A percentile compares a stretch with the other conserved stretches of the same genome.
These are phyloP conservation scores for Xylariaceae sp. DNA, from an alignment of 2,329 filamentous ascomycete genomes.

Conservation along the genomic window DNA sequence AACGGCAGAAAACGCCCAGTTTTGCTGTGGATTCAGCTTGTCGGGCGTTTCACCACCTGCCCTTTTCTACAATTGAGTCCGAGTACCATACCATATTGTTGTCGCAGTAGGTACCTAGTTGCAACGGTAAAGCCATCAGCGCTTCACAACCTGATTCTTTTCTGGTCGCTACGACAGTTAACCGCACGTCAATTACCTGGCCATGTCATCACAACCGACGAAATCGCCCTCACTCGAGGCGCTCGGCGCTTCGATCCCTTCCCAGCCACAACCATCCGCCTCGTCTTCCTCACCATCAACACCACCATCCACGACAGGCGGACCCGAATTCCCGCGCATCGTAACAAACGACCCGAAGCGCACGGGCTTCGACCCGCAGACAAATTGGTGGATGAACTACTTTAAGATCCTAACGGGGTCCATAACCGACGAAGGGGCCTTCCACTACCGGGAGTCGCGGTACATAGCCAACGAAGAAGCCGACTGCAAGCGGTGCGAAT, in stretches of 20 bases:
- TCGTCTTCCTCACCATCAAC: constrained; percentile 7
- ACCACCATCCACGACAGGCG: constrained; percentile 8
- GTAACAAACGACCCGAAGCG: constrained; percentile 64
- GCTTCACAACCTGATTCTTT: not conserved
- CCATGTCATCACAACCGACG: constrained; percentile 28
- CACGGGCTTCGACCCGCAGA: constrained; percentile 68
- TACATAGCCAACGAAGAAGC: constrained; percentile 77
- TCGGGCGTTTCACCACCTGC: constrained; percentile 27
- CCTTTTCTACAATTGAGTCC: constrained; percentile 8
- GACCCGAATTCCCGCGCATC: constrained; percentile 42
- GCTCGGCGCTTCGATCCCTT: constrained; percentile 5
- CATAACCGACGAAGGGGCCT: constrained; percentile 71
- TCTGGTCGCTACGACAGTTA: too few species aligned
- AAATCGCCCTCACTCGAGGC: constrained; percentile 18
- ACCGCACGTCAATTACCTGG: too few species aligned
- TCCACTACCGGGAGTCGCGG: constrained; percentile 78
- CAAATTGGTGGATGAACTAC: constrained; percentile 78
- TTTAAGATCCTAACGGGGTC: constrained; percentile 81
- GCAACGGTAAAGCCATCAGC: not conserved
- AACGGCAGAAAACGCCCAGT: constrained; percentile 15
- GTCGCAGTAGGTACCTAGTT: too few species aligned
- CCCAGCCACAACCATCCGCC: constrained; percentile 15
- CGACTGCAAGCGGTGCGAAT: constrained; percentile 83
- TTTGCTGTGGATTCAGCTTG: not conserved
- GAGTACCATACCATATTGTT: too few species aligned